A percentile compares a stretch with the other conserved stretches of the same genome.
phyloP scores from a whole-genome alignment of 768 basidiomycete species.

The Hericium alpestre region DNA sequence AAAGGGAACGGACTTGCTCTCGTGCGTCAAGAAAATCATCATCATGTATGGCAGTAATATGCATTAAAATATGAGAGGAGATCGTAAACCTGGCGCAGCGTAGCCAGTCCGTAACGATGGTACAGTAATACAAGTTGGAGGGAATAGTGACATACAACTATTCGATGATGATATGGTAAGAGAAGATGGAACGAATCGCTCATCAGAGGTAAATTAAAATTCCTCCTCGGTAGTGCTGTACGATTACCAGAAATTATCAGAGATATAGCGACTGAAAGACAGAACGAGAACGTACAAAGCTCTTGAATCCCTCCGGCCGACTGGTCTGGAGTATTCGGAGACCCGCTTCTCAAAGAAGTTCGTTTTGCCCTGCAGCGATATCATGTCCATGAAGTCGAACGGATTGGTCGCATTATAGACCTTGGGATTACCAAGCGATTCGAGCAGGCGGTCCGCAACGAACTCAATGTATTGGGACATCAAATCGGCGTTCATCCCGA shows the following conservation, averaged over 20 bases:
- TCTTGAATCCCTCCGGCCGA: conserved; percentile 5
- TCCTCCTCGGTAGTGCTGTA: background rate
- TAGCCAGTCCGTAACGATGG: too few species aligned
- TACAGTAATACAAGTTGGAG: too few species aligned
- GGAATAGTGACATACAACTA: too few species aligned
- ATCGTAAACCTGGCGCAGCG: too few species aligned
- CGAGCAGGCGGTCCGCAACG: conserved; percentile 81
- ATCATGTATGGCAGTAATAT: too few species aligned
- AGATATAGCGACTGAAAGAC: background rate
- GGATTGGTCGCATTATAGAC: conserved; percentile 71
- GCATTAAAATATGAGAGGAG: too few species aligned
- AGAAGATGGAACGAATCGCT: too few species aligned
- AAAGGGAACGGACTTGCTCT: too few species aligned
- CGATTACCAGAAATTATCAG: background rate
- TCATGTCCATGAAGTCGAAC: conserved; percentile 92
- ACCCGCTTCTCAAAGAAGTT: conserved; percentile 97
- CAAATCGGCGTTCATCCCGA: conserved; percentile 85
- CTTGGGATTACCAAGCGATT: conserved; percentile 75
- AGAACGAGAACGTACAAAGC: background rate
- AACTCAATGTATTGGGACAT: conserved; percentile 92
- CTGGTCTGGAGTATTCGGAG: conserved; percentile 63
- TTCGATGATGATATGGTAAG: too few species aligned
- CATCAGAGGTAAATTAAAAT: background rate
- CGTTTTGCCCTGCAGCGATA: conserved; percentile 91
- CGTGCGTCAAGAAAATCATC: too few species aligned